Conservation (phyloP, 768 basidiomycete genomes). For the Pisolithus albus region DNA sequence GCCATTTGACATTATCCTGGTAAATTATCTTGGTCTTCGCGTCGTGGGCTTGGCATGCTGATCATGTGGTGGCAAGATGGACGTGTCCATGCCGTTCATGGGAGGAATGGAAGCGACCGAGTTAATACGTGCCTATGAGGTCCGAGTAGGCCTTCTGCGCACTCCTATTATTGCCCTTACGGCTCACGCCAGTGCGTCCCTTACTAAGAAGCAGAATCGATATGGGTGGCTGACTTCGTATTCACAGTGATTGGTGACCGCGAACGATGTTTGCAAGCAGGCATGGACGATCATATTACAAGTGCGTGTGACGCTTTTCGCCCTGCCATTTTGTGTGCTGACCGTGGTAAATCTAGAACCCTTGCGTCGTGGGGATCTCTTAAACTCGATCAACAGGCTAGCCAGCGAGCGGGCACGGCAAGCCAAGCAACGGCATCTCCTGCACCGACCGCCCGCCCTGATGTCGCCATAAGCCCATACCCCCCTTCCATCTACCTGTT, state of each 20-base stretch:
- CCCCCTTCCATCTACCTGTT: neutral
- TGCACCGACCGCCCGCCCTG: constrained; percentile 28
- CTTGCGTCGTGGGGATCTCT: constrained; percentile 66
- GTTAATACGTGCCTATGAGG: constrained; percentile 80
- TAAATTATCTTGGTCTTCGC: constrained; percentile 22
- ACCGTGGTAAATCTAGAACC: constrained; percentile 46
- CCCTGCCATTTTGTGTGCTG: neutral
- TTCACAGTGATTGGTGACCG: constrained; percentile 79
- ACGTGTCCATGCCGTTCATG: constrained; percentile 98
- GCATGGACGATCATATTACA: constrained; percentile 79
- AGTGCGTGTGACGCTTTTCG: constrained; percentile 39
- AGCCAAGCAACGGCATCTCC: constrained; percentile 24
- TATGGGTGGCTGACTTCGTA: constrained; percentile 4
- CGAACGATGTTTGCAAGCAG: constrained; percentile 69
- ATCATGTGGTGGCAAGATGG: constrained; percentile 57
- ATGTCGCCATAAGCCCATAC: constrained; percentile 16
- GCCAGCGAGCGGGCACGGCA: constrained; percentile 53
- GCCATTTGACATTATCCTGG: constrained; percentile 89
- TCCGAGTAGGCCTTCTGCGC: constrained; percentile 56
- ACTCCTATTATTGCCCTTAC: constrained; percentile 96
- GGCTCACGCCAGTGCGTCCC: constrained; percentile 84
- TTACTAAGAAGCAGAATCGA: neutral
- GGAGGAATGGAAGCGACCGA: constrained; percentile 98
- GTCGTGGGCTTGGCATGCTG: neutral
- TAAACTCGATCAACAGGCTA: constrained; percentile 78